Percentiles rank a stretch among this genome's conserved stretches.
Evolutionary conservation across 306 rosid genomes (phyloP).

Genomic region (Dalbergia cultrata): DNA sequence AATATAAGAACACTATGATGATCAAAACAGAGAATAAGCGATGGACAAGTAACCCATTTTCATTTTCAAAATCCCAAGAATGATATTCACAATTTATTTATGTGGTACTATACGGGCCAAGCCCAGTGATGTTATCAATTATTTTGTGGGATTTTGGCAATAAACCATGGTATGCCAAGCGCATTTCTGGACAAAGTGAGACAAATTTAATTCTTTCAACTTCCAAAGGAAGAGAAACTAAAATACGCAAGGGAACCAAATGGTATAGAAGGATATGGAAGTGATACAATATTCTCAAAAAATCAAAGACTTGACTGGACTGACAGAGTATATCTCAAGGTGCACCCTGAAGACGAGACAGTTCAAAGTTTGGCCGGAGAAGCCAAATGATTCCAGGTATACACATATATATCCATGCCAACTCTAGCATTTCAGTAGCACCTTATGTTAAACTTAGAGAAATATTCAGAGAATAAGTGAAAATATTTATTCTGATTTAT

Average conservation of each 20-base stretch:
- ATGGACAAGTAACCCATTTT: not conserved
- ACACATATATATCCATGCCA: not conserved
- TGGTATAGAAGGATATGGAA: conserved; percentile 68
- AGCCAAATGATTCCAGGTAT: conserved; percentile 66
- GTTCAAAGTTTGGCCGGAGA: conserved; percentile 66
- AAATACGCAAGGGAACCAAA: conserved; percentile 51
- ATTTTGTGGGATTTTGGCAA: conserved; percentile 44
- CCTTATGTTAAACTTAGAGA: too few species aligned
- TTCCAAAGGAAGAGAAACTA: conserved; percentile 61
- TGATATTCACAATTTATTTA: not conserved
- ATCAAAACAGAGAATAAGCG: too few species aligned
- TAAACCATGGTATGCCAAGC: conserved; percentile 57
- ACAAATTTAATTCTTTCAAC: conserved; percentile 53
- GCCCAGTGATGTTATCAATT: not conserved
- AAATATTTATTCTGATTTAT: too few species aligned
- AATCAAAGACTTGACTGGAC: conserved; percentile 77
- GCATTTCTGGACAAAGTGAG: conserved; percentile 52
- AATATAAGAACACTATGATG: not conserved
- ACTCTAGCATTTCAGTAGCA: not conserved
- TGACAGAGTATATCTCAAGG: conserved; percentile 63
- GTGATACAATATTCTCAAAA: conserved; percentile 49
- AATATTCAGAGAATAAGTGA: too few species aligned
- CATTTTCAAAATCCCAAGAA: not conserved
- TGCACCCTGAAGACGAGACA: conserved; percentile 65
- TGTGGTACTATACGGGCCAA: not conserved